Evolutionary conservation across 768 basidiomycete genomes (phyloP), one percentile per base, ranked within the genome.

Genomic region (Gloeostereum incarnatum): DNA sequence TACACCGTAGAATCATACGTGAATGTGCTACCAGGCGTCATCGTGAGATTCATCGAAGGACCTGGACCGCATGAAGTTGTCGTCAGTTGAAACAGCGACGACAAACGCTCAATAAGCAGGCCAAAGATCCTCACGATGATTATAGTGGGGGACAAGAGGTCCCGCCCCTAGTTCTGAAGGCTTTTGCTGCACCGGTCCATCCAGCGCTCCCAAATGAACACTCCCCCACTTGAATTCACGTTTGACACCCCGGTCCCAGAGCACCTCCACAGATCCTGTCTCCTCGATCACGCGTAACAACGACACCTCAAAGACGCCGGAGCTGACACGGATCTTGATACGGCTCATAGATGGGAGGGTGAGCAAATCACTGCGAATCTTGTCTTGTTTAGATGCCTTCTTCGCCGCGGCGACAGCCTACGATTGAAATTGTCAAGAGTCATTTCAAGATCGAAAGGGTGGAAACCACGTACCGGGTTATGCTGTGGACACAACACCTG

Each of bases 241-340:
- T 57, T 78, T 82, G 25, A 75, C 46, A 6, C 78, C 80, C 19
- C 72, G 65, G 51, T 87, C 85, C 83, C 89, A 92, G 5, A 85
- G 54, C 3, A 93, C 88, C 52, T 83, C 80, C 1, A 93, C 79
- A 6, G 78, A 78, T 36, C 72, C 66, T 1, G 67, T 70, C 45
- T 80, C 82, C 45, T 81, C 78, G 24, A 82, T 61, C 13, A 88
- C 79, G 42, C 75, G 70, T 10, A 86, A 52, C 24, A 94, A 65
- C 4, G 78, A 81, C 4, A 92, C 89, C 53, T 93, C 89, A 53
- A 88, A 93, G 22, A 85, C 80, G 4, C 91, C 90, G 7, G 83
- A 72, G 48, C 75, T 81, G 33, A 85, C 79, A 31, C 86, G 81
- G 45, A 97, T 75, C 60, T 89, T 86, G 65, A 97, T 81, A 9